A percentile compares a stretch with the other conserved stretches of the same genome.
Conservation (phyloP, 2,329 filamentous ascomycete genomes). For the Nemania sp. region DNA sequence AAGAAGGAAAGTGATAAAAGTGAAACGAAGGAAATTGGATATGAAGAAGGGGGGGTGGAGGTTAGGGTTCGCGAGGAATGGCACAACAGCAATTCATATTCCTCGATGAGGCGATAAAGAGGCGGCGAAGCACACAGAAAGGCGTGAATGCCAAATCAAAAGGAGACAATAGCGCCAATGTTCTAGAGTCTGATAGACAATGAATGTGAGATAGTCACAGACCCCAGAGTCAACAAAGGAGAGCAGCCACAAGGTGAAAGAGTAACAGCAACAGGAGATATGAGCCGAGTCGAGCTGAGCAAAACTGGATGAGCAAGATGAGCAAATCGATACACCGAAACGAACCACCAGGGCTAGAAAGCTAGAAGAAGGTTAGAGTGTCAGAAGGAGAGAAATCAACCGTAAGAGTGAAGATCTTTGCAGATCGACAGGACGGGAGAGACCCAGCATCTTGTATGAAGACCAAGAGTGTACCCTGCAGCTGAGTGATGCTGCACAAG, state of each 20-base stretch:
- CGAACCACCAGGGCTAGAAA: conserved; percentile 39
- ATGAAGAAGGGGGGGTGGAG: conserved; percentile 12
- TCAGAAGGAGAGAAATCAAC: conserved; percentile 26
- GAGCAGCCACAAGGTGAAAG: conserved; percentile 23
- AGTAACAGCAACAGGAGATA: conserved; percentile 35
- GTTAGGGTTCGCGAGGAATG: conserved; percentile 38
- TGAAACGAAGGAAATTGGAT: conserved; percentile 39
- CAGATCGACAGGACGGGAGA: conserved; percentile 35
- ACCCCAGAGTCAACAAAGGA: conserved; percentile 33
- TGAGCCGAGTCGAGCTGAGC: neutral
- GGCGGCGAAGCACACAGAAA: conserved; percentile 37
- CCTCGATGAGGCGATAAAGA: conserved; percentile 45
- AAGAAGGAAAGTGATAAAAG: conserved; percentile 29
- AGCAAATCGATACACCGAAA: conserved; percentile 5
- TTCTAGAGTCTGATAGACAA: conserved; percentile 40
- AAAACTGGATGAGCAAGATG: neutral
- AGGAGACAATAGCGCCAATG: conserved; percentile 38
- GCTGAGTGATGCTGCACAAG: conserved; percentile 28
- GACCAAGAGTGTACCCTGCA: neutral
- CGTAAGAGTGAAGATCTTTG: conserved; percentile 38
- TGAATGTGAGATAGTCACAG: conserved; percentile 32
- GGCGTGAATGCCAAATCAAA: conserved; percentile 32
- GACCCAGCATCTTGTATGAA: conserved; percentile 46
- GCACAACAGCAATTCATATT: conserved; percentile 46
- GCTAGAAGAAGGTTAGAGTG: too few species aligned